Percentiles rank a stretch among this genome's conserved stretches.
Evolutionary conservation across 257 asterid genomes (phyloP).

Genomic region (Paulownia fortunei): DNA sequence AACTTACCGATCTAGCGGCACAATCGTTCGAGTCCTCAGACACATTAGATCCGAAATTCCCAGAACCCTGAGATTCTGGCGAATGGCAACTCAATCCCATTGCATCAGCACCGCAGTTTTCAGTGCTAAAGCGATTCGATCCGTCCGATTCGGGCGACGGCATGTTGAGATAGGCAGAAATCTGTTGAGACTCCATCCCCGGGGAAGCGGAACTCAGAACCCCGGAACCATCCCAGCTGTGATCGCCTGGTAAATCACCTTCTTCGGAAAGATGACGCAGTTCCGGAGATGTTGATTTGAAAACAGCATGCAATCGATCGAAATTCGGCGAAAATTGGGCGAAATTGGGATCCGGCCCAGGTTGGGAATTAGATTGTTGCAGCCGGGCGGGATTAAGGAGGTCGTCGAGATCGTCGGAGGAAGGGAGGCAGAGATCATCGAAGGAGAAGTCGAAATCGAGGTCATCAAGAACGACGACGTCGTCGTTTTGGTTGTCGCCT

Average conservation of each 20-base stretch:
- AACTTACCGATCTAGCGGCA: conserved; percentile 63
- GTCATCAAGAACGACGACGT: conserved; percentile 48
- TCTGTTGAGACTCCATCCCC: conserved; percentile 47
- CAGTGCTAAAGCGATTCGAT: conserved; percentile 52
- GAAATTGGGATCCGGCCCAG: conserved; percentile 40
- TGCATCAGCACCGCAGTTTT: conserved; percentile 39
- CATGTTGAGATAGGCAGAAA: conserved; percentile 66
- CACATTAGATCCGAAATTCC: conserved; percentile 53
- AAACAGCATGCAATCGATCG: conserved; percentile 45
- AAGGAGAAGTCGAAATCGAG: conserved; percentile 72
- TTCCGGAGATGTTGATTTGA: conserved; percentile 61
- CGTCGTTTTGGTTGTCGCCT: conserved; percentile 32
- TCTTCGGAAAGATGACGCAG: conserved; percentile 46
- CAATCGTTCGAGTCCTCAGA: conserved; percentile 58
- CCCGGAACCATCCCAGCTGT: conserved; percentile 56
- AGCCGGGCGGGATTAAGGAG: conserved; percentile 29
- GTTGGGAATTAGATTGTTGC: conserved; percentile 29
- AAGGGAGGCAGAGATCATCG: conserved; percentile 60
- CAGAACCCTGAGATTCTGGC: conserved; percentile 74
- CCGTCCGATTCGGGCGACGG: conserved; percentile 85
- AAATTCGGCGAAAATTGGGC: conserved; percentile 36
- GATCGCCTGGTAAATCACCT: conserved; percentile 42
- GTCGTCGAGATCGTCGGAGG: conserved; percentile 42
- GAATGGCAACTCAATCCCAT: conserved; percentile 66
- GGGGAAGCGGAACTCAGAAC: conserved; percentile 51